Percentiles rank a stretch among this genome's conserved stretches.
These are phyloP conservation scores for Alternaria postmessia DNA, from an alignment of 2,329 filamentous ascomycete species.

Conservation along the genomic window DNA sequence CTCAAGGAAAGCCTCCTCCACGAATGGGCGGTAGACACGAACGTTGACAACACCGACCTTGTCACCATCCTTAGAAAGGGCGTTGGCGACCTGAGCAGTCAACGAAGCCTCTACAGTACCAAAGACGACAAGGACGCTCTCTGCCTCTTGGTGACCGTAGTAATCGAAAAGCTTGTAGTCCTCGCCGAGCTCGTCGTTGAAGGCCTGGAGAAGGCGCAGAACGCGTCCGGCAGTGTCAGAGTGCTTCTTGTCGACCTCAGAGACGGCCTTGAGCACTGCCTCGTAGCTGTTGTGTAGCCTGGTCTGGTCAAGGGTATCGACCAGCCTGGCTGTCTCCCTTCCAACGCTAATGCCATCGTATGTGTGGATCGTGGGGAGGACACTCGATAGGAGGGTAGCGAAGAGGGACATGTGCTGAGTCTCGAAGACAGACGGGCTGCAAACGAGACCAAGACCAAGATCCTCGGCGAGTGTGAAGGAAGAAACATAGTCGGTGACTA, in stretches of 20 bases:
- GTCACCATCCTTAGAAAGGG: constrained; percentile 74
- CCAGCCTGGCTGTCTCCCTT: constrained; percentile 80
- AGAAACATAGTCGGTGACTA: constrained; percentile 87
- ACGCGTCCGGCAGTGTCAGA: constrained; percentile 75
- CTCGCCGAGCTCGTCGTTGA: constrained; percentile 93
- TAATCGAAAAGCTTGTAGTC: constrained; percentile 96
- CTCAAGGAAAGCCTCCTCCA: constrained; percentile 91
- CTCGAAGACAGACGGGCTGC: constrained; percentile 87
- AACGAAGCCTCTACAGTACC: constrained; percentile 91
- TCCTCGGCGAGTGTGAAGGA: constrained; percentile 86
- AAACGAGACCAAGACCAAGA: constrained; percentile 83
- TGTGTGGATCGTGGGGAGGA: constrained; percentile 84
- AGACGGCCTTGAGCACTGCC: constrained; percentile 68
- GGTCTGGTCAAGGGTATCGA: constrained; percentile 79
- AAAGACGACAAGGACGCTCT: constrained; percentile 88
- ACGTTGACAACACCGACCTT: constrained; percentile 91
- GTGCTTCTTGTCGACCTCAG: constrained; percentile 71
- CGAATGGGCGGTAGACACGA: constrained; percentile 91
- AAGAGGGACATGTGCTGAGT: constrained; percentile 95
- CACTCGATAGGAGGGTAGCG: constrained; percentile 78
- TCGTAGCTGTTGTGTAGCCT: constrained; percentile 75
- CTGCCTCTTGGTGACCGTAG: constrained; percentile 79
- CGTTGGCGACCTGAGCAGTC: constrained; percentile 78
- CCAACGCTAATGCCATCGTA: constrained; percentile 87
- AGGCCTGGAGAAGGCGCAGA: constrained; percentile 72